A percentile compares a stretch with the other conserved stretches of the same genome.
Conservation (phyloP, 2,329 filamentous ascomycete species). For the Colletotrichum gigasporum region DNA sequence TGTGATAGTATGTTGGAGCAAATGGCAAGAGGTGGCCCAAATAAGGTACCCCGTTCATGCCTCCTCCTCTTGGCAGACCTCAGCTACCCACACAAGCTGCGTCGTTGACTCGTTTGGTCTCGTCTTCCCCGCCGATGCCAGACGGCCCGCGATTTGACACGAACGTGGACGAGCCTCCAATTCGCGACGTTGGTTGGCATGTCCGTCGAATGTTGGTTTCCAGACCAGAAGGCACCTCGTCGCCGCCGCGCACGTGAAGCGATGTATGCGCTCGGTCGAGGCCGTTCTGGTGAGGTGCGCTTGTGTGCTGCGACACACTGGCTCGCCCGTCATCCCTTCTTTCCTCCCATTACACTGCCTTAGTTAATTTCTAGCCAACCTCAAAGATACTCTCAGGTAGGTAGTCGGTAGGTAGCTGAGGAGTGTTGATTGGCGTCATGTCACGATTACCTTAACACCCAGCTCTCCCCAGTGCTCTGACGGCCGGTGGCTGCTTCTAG, state of each 20-base stretch:
- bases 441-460: conserved; percentile 12
- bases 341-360: background rate
- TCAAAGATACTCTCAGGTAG: too few species aligned
- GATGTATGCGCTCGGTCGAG: background rate
- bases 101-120: background rate
- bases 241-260: background rate
- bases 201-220: background rate
- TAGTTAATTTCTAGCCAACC: too few species aligned
- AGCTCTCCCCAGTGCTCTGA: too few species aligned
- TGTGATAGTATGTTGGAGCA: too few species aligned
- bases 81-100: background rate
- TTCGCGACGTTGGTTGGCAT: background rate
- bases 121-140: background rate
- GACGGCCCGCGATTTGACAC: background rate
- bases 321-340: conserved; percentile 15
- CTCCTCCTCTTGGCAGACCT: background rate
- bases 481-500: conserved; percentile 11
- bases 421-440: conserved; percentile 20
- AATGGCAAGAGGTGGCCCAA: too few species aligned
- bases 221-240: background rate
- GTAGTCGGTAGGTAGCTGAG: too few species aligned
- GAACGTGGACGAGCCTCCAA: background rate
- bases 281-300: too few species aligned
- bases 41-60: too few species aligned
- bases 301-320: background rate